Percentiles rank a stretch among this genome's conserved stretches.
Conservation (phyloP, 768 basidiomycete species). For the Lactarius indigo region DNA sequence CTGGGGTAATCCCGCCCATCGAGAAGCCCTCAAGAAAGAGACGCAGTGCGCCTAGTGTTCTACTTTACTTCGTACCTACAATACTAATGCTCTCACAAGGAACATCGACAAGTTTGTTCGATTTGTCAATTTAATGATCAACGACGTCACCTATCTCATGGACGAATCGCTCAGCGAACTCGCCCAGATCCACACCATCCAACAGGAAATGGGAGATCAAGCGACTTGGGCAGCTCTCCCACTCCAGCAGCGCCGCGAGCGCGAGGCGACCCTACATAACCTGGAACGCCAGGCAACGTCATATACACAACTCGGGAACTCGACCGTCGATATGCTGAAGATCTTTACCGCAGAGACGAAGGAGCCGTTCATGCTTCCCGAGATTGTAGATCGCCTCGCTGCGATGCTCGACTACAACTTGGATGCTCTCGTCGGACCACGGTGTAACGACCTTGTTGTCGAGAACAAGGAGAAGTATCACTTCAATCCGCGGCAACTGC, state of each 20-base stretch:
- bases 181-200: slow-evolving; percentile 82
- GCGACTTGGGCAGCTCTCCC: slow-evolving; percentile 66
- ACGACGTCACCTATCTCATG: slow-evolving; percentile 97
- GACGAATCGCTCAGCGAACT: slow-evolving; percentile 92
- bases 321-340: slow-evolving; percentile 87
- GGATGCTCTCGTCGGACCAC: slow-evolving; percentile 82
- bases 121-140: slow-evolving; percentile 97
- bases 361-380: slow-evolving; percentile 90
- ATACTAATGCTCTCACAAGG: slow-evolving; percentile 37
- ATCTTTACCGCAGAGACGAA: slow-evolving; percentile 91
- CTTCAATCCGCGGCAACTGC: slow-evolving; percentile 78
- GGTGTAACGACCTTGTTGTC: slow-evolving; percentile 81
- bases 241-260: slow-evolving; percentile 75
- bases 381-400: slow-evolving; percentile 92
- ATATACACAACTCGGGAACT: slow-evolving; percentile 82
- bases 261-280: slow-evolving; percentile 69
- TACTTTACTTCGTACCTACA: neutral
- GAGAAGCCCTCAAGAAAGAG: slow-evolving; percentile 79
- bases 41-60: slow-evolving; percentile 52
- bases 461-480: slow-evolving; percentile 83
- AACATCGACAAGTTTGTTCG: slow-evolving; percentile 91
- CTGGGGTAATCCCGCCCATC: slow-evolving; percentile 88
- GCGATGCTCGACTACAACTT: slow-evolving; percentile 97
- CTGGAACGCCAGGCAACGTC: slow-evolving; percentile 82
- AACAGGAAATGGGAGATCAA: slow-evolving; percentile 78